Conservation (phyloP, 2,329 filamentous ascomycete genomes). For the Pseudocercospora eumusae region DNA sequence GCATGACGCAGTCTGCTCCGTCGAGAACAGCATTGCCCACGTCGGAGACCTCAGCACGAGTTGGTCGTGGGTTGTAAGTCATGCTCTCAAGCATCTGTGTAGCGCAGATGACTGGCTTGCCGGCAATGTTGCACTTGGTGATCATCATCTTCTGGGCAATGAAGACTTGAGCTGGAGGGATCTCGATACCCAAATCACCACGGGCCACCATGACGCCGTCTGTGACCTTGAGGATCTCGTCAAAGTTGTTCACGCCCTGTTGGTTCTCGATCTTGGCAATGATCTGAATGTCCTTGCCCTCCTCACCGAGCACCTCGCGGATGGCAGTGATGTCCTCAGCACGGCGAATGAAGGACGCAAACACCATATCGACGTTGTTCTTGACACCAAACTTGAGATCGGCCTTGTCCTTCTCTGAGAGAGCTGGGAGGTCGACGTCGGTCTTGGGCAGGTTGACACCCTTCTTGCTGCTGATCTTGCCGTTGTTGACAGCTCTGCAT, state of each 20-base stretch:
- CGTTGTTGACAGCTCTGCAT: conserved; percentile 90
- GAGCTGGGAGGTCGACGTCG: conserved; percentile 93
- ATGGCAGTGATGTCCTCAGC: conserved; percentile 92
- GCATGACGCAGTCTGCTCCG: conserved; percentile 98
- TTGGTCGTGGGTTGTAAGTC: conserved; percentile 99
- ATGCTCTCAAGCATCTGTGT: conserved; percentile 99
- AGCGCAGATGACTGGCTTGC: conserved; percentile 98
- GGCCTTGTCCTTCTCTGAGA: conserved; percentile 96
- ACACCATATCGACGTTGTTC: conserved; percentile 99
- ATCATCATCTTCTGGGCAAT: conserved; percentile 99
- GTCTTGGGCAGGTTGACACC: conserved; percentile 99
- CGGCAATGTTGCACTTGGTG: conserved; percentile 98
- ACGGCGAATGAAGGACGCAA: conserved; percentile 95
- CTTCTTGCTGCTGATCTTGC: conserved; percentile 98
- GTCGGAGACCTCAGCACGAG: conserved; percentile 96
- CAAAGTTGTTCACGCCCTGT: conserved; percentile 99
- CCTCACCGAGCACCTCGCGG: conserved; percentile 83
- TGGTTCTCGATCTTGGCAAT: conserved; percentile 99
- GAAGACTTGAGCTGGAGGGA: conserved; percentile 96
- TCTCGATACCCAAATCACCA: conserved; percentile 98
- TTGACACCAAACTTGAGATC: conserved; percentile 95
- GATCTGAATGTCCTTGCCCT: conserved; percentile 96
- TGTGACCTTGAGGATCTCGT: conserved; percentile 91
- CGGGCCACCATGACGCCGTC: conserved; percentile 99
- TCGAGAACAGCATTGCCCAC: conserved; percentile 98